Conservation (phyloP, 257 asterid genomes). For the Cordia subcordata region DNA sequence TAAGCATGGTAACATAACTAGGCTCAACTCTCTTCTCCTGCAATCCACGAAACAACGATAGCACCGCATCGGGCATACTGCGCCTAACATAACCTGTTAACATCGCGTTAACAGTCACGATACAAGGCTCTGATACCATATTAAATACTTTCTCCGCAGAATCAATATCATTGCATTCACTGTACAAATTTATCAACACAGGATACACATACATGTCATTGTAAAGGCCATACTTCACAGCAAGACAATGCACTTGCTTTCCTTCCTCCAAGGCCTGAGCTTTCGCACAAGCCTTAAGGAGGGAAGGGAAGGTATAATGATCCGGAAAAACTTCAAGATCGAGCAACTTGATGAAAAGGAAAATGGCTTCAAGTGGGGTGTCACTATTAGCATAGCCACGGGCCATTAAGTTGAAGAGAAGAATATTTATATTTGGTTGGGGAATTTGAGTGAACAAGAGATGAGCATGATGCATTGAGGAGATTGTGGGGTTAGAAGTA, state of each 20-base stretch:
- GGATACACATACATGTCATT: conserved; percentile 24
- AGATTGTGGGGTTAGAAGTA: conserved; percentile 1
- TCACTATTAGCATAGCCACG: conserved; percentile 34
- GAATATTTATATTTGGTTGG: conserved; percentile 25
- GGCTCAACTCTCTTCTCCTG: conserved; percentile 26
- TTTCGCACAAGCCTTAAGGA: conserved; percentile 33
- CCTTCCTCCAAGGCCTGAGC: conserved; percentile 28
- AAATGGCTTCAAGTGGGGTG: conserved; percentile 24
- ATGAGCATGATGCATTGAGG: conserved; percentile 23
- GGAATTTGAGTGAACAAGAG: conserved; percentile 31
- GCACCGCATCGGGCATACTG: conserved; percentile 30
- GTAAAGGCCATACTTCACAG: conserved; percentile 25
- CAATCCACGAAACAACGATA: conserved; percentile 24
- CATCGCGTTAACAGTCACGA: conserved; percentile 25
- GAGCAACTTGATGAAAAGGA: conserved; percentile 16
- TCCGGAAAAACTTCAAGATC: conserved; percentile 23
- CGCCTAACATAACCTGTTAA: conserved; percentile 31
- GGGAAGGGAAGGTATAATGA: conserved; percentile 37
- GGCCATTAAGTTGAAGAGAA: conserved; percentile 35
- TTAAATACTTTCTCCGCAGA: conserved; percentile 23
- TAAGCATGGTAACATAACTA: conserved; percentile 31
- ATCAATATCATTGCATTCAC: conserved; percentile 15
- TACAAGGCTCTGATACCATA: conserved; percentile 30
- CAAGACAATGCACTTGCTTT: conserved; percentile 30
- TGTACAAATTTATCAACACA: conserved; percentile 36